A percentile compares a stretch with the other conserved stretches of the same genome.
Conservation (phyloP, 257 asterid species). For the Prunella vulgaris region DNA sequence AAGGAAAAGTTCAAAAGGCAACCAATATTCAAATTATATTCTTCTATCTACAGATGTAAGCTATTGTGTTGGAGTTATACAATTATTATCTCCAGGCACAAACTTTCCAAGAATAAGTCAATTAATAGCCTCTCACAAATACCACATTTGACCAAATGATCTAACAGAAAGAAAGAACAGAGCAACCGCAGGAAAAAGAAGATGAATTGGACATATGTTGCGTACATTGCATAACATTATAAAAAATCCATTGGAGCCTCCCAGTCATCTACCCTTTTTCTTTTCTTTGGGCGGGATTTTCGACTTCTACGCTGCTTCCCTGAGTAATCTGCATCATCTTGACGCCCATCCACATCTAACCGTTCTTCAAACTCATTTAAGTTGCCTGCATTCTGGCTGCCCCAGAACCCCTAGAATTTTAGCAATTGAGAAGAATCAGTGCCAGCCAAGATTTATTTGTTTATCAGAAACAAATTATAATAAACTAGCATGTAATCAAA, state of each 20-base stretch:
- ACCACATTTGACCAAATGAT: too few relatives aligned
- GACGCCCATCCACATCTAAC: conserved; percentile 1
- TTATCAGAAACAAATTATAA: background rate
- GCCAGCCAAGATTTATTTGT: background rate
- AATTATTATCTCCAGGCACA: background rate
- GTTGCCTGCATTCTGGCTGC: conserved; percentile 28
- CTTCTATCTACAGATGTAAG: background rate
- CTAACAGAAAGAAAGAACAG: background rate
- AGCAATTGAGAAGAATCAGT: background rate
- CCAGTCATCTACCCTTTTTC: conserved; percentile 41
- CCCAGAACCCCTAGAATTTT: conserved; percentile 63
- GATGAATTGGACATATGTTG: background rate
- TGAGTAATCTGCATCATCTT: conserved; percentile 9
- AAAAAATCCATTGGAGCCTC: conserved; percentile 64
- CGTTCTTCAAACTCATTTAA: conserved; percentile 29
- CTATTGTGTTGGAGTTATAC: background rate
- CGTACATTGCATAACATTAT: conserved; percentile 21
- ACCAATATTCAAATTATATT: background rate
- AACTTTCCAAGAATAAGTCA: background rate
- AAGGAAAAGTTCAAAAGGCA: background rate
- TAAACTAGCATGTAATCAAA: background rate
- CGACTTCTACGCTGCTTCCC: conserved; percentile 22
- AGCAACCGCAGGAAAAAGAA: background rate
- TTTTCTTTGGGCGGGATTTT: conserved; percentile 23
- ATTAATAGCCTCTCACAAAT: too few relatives aligned